These are phyloP conservation scores for Hymenochaete sp. DNA, from an alignment of 1,284 basidiomycete species.

Conservation along the genomic window DNA sequence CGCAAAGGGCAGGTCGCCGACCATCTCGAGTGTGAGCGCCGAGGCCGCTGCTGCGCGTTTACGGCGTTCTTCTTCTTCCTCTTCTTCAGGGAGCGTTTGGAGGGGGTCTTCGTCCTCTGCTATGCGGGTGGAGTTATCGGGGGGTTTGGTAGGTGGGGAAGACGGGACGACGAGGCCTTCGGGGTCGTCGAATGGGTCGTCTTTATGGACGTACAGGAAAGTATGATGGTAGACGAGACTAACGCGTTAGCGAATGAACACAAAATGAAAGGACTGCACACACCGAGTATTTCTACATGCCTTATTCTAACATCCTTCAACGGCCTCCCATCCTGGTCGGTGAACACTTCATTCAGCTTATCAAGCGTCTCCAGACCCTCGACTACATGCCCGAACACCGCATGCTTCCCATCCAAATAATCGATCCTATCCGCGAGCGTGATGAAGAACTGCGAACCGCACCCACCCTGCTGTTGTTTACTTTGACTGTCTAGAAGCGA, in stretches of 20 bases:
- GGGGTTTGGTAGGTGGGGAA: slow-evolving; percentile 68
- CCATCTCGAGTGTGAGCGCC: slow-evolving; percentile 97
- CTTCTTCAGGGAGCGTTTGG: slow-evolving; percentile 69
- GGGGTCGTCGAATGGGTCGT: slow-evolving; percentile 93
- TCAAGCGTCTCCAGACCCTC: slow-evolving; percentile 91
- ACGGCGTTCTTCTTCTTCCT: slow-evolving; percentile 71
- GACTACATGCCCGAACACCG: slow-evolving; percentile 91
- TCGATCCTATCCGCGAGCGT: slow-evolving; percentile 87
- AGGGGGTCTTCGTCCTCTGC: slow-evolving; percentile 86
- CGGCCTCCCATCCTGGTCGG: slow-evolving; percentile 83
- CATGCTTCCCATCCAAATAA: slow-evolving; percentile 93
- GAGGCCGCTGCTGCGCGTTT: slow-evolving; percentile 85
- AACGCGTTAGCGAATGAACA: slow-evolving; percentile 3
- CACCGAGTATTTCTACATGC: slow-evolving; percentile 88
- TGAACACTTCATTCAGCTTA: slow-evolving; percentile 86
- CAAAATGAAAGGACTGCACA: slow-evolving; percentile 27
- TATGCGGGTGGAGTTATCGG: slow-evolving; percentile 81
- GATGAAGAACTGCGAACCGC: slow-evolving; percentile 94
- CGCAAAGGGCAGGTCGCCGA: slow-evolving; percentile 96
- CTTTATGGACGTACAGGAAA: slow-evolving; percentile 32
- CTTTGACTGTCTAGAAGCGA: no score
- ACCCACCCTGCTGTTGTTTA: slow-evolving; percentile 67
- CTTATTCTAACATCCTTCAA: slow-evolving; percentile 90
- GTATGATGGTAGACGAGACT: not conserved
- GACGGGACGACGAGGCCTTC: slow-evolving; percentile 63